Conservation (phyloP, 208 protist species). For the Trypanosoma mega region DNA sequence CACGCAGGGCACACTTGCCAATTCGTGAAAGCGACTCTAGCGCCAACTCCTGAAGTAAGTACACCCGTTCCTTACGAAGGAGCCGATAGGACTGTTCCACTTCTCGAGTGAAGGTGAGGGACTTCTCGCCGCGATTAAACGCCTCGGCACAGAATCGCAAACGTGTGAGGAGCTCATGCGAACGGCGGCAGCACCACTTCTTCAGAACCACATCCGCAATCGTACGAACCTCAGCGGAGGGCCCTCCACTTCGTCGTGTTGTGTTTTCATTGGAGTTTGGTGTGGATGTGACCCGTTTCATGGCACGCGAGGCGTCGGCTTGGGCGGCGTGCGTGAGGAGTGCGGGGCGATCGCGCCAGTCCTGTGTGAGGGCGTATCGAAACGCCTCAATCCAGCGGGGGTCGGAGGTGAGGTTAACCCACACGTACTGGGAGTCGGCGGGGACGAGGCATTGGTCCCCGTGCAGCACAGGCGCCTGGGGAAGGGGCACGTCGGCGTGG, state of each 20-base stretch:
- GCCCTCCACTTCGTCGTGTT: too few species aligned
- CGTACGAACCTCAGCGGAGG: slow-evolving; percentile 26
- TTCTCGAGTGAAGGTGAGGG: slow-evolving; percentile 45
- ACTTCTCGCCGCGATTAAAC: slow-evolving; percentile 33
- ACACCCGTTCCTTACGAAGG: slow-evolving; percentile 44
- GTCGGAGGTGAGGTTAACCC: slow-evolving; percentile 53
- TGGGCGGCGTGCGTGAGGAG: not conserved
- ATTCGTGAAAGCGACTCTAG: slow-evolving; percentile 26
- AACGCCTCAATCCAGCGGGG: slow-evolving; percentile 48
- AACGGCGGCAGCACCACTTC: slow-evolving; percentile 62
- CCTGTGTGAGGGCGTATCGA: slow-evolving; percentile 32
- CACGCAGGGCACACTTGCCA: slow-evolving; percentile 35
- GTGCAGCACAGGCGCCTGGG: slow-evolving; percentile 9
- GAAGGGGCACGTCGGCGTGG: slow-evolving; percentile 31
- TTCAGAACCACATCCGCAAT: slow-evolving; percentile 64
- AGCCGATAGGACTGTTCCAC: slow-evolving; percentile 49
- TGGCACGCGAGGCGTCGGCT: too few species aligned
- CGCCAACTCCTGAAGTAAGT: slow-evolving; percentile 46
- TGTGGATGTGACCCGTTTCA: too few species aligned
- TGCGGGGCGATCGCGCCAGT: slow-evolving; percentile 38
- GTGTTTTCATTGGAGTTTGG: too few species aligned
- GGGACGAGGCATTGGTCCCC: slow-evolving; percentile 41
- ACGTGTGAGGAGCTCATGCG: slow-evolving; percentile 63
- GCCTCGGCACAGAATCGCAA: slow-evolving; percentile 59
- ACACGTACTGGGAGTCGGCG: slow-evolving; percentile 47